Evolutionary conservation across 2,329 filamentous ascomycete genomes (phyloP).

Genomic region (Alternaria sp.): DNA sequence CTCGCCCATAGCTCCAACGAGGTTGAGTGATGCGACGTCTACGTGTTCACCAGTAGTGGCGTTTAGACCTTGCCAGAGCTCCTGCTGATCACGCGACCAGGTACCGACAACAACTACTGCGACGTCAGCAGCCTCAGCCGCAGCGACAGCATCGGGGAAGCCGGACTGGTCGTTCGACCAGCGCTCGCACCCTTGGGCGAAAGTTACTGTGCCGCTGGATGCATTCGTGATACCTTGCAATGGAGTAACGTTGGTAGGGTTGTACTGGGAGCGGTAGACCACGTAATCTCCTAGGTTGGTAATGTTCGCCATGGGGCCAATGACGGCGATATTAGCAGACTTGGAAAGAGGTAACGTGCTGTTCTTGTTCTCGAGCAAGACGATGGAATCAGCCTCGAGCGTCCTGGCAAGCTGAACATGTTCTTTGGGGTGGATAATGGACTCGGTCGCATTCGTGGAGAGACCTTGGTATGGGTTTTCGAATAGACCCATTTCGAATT

Average conservation of each 20-base stretch:
- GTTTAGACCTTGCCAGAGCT: conserved; percentile 75
- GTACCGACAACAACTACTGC: conserved; percentile 78
- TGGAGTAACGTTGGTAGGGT: conserved; percentile 69
- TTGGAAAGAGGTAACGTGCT: conserved; percentile 70
- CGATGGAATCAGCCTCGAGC: conserved; percentile 73
- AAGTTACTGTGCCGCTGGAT: conserved; percentile 67
- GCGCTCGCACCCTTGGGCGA: conserved; percentile 73
- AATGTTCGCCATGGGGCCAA: conserved; percentile 73
- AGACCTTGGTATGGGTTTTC: conserved; percentile 72
- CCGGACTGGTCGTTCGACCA: conserved; percentile 76
- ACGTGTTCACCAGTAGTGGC: conserved; percentile 80
- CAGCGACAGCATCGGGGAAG: conserved; percentile 71
- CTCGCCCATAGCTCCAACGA: conserved; percentile 74
- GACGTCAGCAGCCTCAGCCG: conserved; percentile 72
- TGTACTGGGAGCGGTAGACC: conserved; percentile 68
- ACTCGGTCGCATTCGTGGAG: conserved; percentile 62
- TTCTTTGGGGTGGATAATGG: conserved; percentile 69
- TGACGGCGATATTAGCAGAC: conserved; percentile 73
- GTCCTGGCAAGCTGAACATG: conserved; percentile 68
- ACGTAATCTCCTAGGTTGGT: conserved; percentile 76
- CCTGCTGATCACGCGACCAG: conserved; percentile 75
- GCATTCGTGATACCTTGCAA: conserved; percentile 72
- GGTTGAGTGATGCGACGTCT: conserved; percentile 68
- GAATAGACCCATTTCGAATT: conserved; percentile 75
- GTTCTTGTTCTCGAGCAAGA: conserved; percentile 76